Percentiles rank a stretch among this genome's conserved stretches.
Evolutionary conservation across 352 stramenopile species (phyloP).

Genomic region (Elongisporangium undulatum): DNA sequence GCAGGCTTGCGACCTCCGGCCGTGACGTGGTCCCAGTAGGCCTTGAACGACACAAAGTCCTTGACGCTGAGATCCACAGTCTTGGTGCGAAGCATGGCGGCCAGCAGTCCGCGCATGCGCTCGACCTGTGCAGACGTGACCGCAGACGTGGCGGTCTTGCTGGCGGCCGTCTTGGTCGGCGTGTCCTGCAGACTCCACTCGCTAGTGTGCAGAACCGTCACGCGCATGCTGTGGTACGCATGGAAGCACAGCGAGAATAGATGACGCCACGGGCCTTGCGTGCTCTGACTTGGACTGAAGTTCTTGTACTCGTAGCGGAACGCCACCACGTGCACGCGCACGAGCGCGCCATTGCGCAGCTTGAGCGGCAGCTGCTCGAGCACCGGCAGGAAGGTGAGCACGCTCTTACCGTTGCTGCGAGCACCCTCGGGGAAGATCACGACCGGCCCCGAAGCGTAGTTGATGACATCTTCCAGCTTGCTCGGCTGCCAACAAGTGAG

Average conservation of each 20-base stretch:
- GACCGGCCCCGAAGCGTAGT: constrained; percentile 46
- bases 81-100: constrained; percentile 79
- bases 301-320: constrained; percentile 79
- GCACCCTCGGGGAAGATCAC: constrained; percentile 77
- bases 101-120: constrained; percentile 55
- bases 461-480: constrained; percentile 73
- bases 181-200: constrained; percentile 53
- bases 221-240: constrained; percentile 59
- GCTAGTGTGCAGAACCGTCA: constrained; percentile 57
- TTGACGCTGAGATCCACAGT: constrained; percentile 55
- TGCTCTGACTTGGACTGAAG: constrained; percentile 72
- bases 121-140: constrained; percentile 53
- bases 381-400: constrained; percentile 65
- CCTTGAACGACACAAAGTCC: constrained; percentile 80
- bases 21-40: constrained; percentile 80
- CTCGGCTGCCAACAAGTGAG: constrained; percentile 12
- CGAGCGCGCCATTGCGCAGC: constrained; percentile 12
- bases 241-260: constrained; percentile 67
- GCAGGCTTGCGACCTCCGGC: constrained; percentile 59
- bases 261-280: constrained; percentile 47
- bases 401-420: constrained; percentile 74
- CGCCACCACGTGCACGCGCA: constrained; percentile 62
- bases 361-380: constrained; percentile 50
- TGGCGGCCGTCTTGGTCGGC: constrained; percentile 16
- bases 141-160: constrained; percentile 22